Evolutionary conservation across 352 stramenopile genomes (phyloP).

Genomic region (Phytopythium mirpurense): DNA sequence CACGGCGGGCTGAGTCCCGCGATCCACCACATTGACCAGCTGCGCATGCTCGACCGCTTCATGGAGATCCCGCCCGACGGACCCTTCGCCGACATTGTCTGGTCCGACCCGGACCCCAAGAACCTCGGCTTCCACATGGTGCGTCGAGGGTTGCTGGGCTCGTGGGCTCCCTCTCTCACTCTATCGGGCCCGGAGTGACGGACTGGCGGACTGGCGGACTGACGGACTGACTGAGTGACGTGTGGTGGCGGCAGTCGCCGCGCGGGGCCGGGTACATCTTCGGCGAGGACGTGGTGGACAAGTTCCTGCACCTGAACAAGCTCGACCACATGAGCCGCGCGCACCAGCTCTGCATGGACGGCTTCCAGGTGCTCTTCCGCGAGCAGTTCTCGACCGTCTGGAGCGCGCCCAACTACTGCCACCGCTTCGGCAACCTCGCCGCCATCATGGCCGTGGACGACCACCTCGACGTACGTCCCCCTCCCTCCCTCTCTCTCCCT

Average conservation of each 20-base stretch:
- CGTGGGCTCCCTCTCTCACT: too few species aligned
- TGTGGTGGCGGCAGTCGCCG: constrained; percentile 65
- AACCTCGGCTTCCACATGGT: constrained; percentile 83
- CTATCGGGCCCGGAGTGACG: too few species aligned
- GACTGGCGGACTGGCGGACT: constrained; percentile 36
- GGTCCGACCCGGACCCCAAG: constrained; percentile 79
- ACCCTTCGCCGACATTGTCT: constrained; percentile 80
- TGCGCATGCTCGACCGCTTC: constrained; percentile 83
- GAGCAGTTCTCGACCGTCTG: constrained; percentile 82
- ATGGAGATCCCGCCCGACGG: constrained; percentile 77
- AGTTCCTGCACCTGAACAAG: constrained; percentile 82
- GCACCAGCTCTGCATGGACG: constrained; percentile 86
- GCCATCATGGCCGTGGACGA: constrained; percentile 70
- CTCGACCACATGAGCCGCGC: constrained; percentile 73
- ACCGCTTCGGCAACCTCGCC: constrained; percentile 74
- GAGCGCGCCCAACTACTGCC: constrained; percentile 87
- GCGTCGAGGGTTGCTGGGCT: background rate
- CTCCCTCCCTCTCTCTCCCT: background rate
- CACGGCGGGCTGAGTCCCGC: constrained; percentile 64
- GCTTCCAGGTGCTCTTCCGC: constrained; percentile 71
- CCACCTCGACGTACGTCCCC: constrained; percentile 36
- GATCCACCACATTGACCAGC: constrained; percentile 89
- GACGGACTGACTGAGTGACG: constrained; percentile 13
- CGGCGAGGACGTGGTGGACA: constrained; percentile 77
- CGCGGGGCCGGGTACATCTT: constrained; percentile 86